Conservation (phyloP, 768 basidiomycete species). For the Pisolithus sp. region DNA sequence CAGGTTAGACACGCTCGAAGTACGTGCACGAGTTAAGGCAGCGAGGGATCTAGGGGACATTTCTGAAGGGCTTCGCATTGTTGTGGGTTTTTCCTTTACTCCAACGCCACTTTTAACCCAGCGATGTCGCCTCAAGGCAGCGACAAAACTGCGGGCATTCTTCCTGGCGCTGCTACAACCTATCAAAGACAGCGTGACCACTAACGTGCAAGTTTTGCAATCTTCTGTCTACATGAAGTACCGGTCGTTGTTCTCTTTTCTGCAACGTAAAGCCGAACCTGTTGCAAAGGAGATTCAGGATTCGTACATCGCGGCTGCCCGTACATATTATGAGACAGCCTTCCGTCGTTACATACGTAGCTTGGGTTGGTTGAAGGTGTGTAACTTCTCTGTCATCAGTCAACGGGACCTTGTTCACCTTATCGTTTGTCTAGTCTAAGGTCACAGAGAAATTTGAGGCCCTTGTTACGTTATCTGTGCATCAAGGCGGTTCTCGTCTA, state of each 20-base stretch:
- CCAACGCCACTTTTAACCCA: background rate
- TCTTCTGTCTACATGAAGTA: conserved; percentile 83
- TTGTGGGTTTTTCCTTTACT: conserved; percentile 44
- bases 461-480: conserved; percentile 44
- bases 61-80: conserved; percentile 81
- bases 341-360: conserved; percentile 86
- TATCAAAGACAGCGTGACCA: conserved; percentile 75
- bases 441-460: conserved; percentile 63
- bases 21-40: conserved; percentile 79
- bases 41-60: conserved; percentile 79
- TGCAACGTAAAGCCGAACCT: conserved; percentile 72
- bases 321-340: conserved; percentile 93
- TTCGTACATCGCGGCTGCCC: conserved; percentile 75
- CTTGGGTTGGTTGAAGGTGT: conserved; percentile 71
- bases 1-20: conserved; percentile 58
- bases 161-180: conserved; percentile 81
- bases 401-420: background rate
- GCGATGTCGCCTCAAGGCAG: conserved; percentile 49
- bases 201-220: conserved; percentile 91
- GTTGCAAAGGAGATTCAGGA: conserved; percentile 86
- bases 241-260: conserved; percentile 72
- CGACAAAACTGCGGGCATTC: conserved; percentile 82
- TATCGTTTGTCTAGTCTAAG: conserved; percentile 42
- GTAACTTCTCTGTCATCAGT: conserved; percentile 5
- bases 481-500: conserved; percentile 33